Evolutionary conservation across 306 rosid species (phyloP).

Genomic region (Betula pendula): DNA sequence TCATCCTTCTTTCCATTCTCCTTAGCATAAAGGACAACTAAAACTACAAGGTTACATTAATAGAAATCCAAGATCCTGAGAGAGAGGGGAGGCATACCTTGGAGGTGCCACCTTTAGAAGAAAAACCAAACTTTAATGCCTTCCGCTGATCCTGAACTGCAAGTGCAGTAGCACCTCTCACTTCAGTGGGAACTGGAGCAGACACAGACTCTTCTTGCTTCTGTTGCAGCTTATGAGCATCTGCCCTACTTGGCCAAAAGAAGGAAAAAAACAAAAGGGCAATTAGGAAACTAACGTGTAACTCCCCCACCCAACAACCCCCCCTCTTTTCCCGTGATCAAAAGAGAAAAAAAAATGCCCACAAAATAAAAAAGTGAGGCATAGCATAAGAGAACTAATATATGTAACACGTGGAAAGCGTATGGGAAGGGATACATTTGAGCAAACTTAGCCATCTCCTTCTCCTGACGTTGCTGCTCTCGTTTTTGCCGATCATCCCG

Average conservation of each 20-base stretch:
- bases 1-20: background rate
- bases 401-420: background rate
- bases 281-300: background rate
- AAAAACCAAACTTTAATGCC: slow-evolving; percentile 87
- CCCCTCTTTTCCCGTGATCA: background rate
- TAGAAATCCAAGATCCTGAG: background rate
- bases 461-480: slow-evolving; percentile 91
- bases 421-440: slow-evolving; percentile 55
- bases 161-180: slow-evolving; percentile 62
- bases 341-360: background rate
- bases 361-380: background rate
- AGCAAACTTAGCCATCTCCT: slow-evolving; percentile 84
- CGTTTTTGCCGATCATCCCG: slow-evolving; percentile 93
- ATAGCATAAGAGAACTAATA: background rate
- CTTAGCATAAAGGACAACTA: background rate
- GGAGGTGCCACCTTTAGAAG: slow-evolving; percentile 75
- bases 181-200: slow-evolving; percentile 51
- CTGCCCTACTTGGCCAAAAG: slow-evolving; percentile 56
- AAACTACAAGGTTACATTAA: background rate
- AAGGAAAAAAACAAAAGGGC: slow-evolving; percentile 15
- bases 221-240: slow-evolving; percentile 77
- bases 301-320: background rate
- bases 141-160: slow-evolving; percentile 85
- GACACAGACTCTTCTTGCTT: slow-evolving; percentile 61
- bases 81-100: slow-evolving; percentile 44